Evolutionary conservation across 208 protist species (phyloP).

Genomic region (Acanthamoeba lenticulata): DNA sequence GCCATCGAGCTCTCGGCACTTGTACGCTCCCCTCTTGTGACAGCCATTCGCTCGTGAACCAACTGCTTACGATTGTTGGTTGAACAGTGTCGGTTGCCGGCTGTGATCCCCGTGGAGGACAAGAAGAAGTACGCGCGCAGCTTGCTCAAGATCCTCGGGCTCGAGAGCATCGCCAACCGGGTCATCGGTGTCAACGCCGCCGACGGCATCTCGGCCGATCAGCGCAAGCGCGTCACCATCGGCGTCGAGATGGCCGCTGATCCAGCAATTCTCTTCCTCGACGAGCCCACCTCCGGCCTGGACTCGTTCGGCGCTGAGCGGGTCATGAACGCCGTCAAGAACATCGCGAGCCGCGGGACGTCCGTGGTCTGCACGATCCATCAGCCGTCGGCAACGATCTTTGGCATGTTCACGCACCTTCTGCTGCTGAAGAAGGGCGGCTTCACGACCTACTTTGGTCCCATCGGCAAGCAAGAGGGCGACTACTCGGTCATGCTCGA

Average conservation of each 20-base stretch:
- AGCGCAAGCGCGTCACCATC: conserved; percentile 79
- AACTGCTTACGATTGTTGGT: too few relatives aligned
- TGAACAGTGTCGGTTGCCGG: conserved; percentile 25
- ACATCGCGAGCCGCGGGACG: neutral
- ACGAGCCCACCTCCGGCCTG: conserved; percentile 73
- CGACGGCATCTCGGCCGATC: conserved; percentile 51
- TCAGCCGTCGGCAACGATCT: conserved; percentile 39
- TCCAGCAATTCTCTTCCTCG: conserved; percentile 77
- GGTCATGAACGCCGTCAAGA: conserved; percentile 58
- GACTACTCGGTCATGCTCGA: conserved; percentile 39
- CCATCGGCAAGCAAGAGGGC: conserved; percentile 3
- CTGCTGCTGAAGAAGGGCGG: conserved; percentile 66
- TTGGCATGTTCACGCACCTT: conserved; percentile 66
- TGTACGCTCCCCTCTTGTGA: neutral
- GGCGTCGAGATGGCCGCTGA: conserved; percentile 80
- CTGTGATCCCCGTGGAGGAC: neutral
- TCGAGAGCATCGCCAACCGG: neutral
- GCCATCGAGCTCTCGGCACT: neutral
- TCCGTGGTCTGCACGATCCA: conserved; percentile 67
- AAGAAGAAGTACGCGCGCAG: conserved; percentile 36
- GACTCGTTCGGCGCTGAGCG: conserved; percentile 65
- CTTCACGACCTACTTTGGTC: conserved; percentile 22
- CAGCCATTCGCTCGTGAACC: neutral
- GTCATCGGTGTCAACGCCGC: conserved; percentile 21
- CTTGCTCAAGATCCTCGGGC: conserved; percentile 36